Evolutionary conservation across 352 stramenopile species (phyloP).

Genomic region (Globisporangium yorkense): DNA sequence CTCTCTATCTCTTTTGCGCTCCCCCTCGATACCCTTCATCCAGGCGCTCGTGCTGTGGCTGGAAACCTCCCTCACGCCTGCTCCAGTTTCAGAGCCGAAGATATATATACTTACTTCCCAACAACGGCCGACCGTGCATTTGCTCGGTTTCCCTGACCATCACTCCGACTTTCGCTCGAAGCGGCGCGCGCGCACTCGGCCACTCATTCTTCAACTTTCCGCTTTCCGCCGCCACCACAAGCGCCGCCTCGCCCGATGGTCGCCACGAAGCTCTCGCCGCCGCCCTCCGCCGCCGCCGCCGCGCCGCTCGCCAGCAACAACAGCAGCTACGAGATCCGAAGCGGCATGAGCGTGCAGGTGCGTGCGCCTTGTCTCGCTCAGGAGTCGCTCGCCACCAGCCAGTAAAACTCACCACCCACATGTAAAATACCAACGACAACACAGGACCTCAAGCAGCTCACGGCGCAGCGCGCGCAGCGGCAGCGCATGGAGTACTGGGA

Average conservation of each 20-base stretch:
- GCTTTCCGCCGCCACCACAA: not conserved
- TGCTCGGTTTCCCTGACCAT: too few species aligned
- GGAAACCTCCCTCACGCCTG: too few species aligned
- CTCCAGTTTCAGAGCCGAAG: too few species aligned
- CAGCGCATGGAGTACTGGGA: constrained; percentile 69
- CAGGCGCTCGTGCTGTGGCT: too few species aligned
- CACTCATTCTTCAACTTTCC: not conserved
- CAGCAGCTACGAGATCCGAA: constrained; percentile 61
- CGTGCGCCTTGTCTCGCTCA: not conserved
- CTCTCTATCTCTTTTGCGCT: too few species aligned
- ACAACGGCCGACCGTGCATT: too few species aligned
- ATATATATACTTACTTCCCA: too few species aligned
- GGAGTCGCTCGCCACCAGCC: too few species aligned
- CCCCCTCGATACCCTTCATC: too few species aligned
- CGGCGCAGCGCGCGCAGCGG: constrained; percentile 53
- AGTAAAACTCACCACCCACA: too few species aligned
- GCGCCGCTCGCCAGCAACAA: constrained; percentile 7
- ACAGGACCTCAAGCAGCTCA: constrained; percentile 77
- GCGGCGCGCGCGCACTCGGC: not conserved
- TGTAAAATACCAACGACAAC: not conserved
- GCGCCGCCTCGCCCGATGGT: constrained; percentile 16
- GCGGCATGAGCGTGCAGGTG: constrained; percentile 81
- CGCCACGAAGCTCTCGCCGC: constrained; percentile 23
- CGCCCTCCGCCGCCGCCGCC: not conserved
- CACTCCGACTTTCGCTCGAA: not conserved